Evolutionary conservation across 371 early-diverging fungal genomes (phyloP).

Genomic region (Circinella minor): DNA sequence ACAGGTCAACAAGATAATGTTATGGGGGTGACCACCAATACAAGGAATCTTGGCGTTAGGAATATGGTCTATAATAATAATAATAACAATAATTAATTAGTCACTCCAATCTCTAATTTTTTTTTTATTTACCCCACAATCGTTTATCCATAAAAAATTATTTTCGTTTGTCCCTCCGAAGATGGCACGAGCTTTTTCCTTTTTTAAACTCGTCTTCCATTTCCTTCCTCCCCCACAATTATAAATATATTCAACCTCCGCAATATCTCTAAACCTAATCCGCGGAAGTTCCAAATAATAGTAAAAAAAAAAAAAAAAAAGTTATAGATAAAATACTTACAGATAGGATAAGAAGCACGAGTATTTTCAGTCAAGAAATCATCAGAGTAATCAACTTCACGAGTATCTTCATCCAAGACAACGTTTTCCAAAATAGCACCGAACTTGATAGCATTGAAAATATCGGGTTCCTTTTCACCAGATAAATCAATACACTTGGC

Average conservation of each 20-base stretch:
- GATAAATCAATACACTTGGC: conserved; percentile 95
- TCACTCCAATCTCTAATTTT: not conserved
- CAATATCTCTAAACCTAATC: too few species aligned
- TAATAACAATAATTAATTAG: not conserved
- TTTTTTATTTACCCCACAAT: not conserved
- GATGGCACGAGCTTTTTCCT: not conserved
- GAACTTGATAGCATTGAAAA: conserved; percentile 88
- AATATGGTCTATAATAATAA: conserved; percentile 69
- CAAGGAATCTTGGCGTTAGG: conserved; percentile 95
- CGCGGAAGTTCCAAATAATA: too few species aligned
- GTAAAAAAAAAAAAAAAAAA: too few species aligned
- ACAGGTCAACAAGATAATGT: conserved; percentile 94
- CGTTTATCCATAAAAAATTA: too few species aligned
- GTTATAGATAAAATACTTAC: conserved; percentile 9
- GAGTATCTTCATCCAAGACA: conserved; percentile 75
- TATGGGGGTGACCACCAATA: conserved; percentile 89
- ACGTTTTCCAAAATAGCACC: conserved; percentile 96
- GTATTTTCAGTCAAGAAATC: conserved; percentile 91
- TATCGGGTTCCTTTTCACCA: conserved; percentile 95
- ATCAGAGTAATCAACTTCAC: conserved; percentile 86
- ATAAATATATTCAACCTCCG: too few species aligned
- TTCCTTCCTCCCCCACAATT: not conserved
- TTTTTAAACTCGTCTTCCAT: not conserved
- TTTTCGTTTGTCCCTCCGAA: too few species aligned
- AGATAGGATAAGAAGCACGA: conserved; percentile 92